Base-by-base conservation (phyloP, 1,139 yeast species). In the Yamadazyma spencermartinsiae region DNA sequence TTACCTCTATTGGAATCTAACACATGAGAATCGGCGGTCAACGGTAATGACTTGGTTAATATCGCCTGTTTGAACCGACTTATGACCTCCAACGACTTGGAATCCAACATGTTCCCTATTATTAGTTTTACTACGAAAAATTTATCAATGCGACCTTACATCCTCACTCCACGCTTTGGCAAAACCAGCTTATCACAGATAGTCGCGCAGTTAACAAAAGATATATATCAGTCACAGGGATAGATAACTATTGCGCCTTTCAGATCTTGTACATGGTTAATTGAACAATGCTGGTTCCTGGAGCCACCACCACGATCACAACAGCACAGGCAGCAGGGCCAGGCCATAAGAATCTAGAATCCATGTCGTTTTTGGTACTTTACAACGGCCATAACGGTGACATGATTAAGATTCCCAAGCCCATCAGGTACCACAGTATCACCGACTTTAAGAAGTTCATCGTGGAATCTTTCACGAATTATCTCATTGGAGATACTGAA, bases 351-450 rank as follows among this genome's bases (percentile, higher is more conserved):
- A 23, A 11, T 11, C n/a, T 28, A n/a, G 50, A 47, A 31, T 29
- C 42, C 17, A 42, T 44, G 45, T 48, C 65, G 13, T 65, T 65
- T 36, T 51, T 71, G 35, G 48, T 53, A n/a, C 55, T 70, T 4
- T 63, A 65, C 48, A 69, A 69, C 48, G 63, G 72, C 32, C 76
- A 72, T 42, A 66, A 56, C 41, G 77, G 77, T 5, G 53, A 55
- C 5, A 43, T 51, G 9, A 39, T 56, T n/a, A 55, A 54, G 38
- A 55, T 70, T 13, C 71, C 76, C 16, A 72, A 71, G 41, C 77
- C 77, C 1, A 56, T 72, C 16, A 56, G 76, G 41, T 71, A 63
- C 48, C 74, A 67, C 37, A 56, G 58, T 4, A 46, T 79, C 35
- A 66, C 65, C 16, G 70, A 74, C 21, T 63, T 81, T 40, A 77